Evolutionary conservation across 1,139 yeast genomes (phyloP).

Genomic region (Hemisphaericaspora subhashii): DNA sequence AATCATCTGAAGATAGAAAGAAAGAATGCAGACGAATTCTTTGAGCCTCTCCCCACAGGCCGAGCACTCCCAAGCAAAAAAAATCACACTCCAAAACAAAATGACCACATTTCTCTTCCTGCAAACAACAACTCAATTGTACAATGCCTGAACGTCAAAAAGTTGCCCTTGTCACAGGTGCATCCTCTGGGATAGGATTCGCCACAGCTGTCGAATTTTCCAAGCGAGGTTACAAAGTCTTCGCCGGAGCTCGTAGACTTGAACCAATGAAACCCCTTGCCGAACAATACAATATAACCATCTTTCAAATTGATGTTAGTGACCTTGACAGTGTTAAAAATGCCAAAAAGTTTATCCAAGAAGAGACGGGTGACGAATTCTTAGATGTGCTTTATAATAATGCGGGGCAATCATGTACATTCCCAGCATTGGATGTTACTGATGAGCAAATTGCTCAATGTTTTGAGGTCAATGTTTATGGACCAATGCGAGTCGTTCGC

Average conservation of each 20-base stretch:
- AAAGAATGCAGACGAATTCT: too few species aligned
- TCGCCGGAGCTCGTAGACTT: conserved; percentile 65
- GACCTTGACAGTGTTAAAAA: conserved; percentile 47
- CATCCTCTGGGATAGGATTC: conserved; percentile 80
- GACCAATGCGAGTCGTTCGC: conserved; percentile 63
- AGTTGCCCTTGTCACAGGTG: conserved; percentile 70
- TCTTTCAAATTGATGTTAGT: conserved; percentile 43
- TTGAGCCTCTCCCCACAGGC: too few species aligned
- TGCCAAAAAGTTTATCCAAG: conserved; percentile 41
- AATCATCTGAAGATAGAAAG: too few species aligned
- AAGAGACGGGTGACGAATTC: conserved; percentile 39
- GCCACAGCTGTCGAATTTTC: conserved; percentile 67
- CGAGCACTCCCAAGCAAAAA: too few species aligned
- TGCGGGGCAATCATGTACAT: conserved; percentile 61
- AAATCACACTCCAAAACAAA: too few species aligned
- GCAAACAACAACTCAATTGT: too few species aligned
- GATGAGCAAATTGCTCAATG: conserved; percentile 56
- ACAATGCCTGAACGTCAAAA: conserved; percentile 25
- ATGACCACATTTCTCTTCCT: too few species aligned
- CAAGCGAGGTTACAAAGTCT: conserved; percentile 58
- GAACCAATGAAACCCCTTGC: conserved; percentile 59
- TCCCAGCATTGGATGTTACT: conserved; percentile 68
- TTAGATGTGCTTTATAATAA: conserved; percentile 54
- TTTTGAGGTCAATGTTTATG: conserved; percentile 69
- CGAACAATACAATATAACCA: conserved; percentile 32